phyloP scores from a whole-genome alignment of 2,329 filamentous ascomycete genomes.

The Xylaria sp. region DNA sequence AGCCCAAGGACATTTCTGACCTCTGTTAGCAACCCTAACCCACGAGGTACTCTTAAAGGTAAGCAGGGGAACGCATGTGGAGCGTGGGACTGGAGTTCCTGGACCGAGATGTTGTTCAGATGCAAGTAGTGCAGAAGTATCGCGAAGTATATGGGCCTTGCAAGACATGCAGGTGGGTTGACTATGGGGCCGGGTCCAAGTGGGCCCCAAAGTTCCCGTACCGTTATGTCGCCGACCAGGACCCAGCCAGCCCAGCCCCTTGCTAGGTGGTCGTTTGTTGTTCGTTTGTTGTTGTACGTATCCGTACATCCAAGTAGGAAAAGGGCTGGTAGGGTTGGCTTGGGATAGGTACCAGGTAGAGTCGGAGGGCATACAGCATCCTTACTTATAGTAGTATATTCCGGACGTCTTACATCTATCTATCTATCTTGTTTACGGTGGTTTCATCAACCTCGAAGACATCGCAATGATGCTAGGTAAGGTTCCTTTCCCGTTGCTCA shows the following conservation, averaged over 20 bases:
- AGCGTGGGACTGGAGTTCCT: conserved; percentile 35
- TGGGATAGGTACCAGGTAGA: no score
- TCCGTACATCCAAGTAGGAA: no score
- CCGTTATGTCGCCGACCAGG: not conserved
- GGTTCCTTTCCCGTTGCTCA: no score
- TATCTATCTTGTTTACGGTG: no score
- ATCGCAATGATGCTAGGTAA: no score
- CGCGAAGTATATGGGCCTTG: conserved; percentile 9
- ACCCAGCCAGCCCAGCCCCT: not conserved
- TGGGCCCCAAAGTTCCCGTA: conserved; percentile 1
- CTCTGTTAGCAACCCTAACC: conserved; percentile 36
- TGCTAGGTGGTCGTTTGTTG: not conserved
- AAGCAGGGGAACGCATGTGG: conserved; percentile 35
- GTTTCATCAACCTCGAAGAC: no score
- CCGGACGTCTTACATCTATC: no score
- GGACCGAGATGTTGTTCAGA: conserved; percentile 33
- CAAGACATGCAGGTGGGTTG: conserved; percentile 24
- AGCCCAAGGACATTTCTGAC: conserved; percentile 37
- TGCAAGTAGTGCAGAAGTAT: conserved; percentile 31
- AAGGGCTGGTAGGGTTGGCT: no score
- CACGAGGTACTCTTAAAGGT: conserved; percentile 32
- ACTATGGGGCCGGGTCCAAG: conserved; percentile 14
- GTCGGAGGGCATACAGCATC: no score
- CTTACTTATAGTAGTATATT: no score
- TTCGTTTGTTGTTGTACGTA: no score